These are phyloP conservation scores for Rutstroemia sp. DNA, from an alignment of 2,329 filamentous ascomycete species.

Conservation along the genomic window DNA sequence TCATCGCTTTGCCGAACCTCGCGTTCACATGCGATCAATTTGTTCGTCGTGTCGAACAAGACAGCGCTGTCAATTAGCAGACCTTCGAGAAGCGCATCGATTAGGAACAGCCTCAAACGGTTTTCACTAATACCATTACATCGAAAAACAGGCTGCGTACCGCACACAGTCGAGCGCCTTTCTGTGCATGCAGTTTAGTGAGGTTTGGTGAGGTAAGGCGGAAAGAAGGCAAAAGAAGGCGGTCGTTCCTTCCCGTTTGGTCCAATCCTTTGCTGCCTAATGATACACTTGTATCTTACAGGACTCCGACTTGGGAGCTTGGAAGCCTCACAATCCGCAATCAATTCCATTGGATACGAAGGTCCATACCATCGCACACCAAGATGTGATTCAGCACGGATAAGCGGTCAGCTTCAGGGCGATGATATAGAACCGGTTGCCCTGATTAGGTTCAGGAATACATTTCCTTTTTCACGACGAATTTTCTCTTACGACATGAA, in stretches of 20 bases:
- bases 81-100: neutral
- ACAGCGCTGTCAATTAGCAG: neutral
- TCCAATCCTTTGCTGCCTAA: slow-evolving; percentile 3
- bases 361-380: neutral
- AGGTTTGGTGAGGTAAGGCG: neutral
- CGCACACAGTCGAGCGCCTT: neutral
- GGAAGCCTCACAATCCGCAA: neutral
- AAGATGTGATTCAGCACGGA: neutral
- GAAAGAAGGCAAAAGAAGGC: neutral
- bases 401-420: neutral
- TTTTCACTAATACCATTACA: neutral
- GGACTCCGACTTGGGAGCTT: neutral
- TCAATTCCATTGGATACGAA: neutral
- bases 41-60: neutral
- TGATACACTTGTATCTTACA: neutral
- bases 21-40: neutral
- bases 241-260: neutral
- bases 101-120: neutral
- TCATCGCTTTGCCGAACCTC: neutral
- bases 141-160: neutral
- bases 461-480: neutral
- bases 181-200: neutral
- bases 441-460: slow-evolving; percentile 1
- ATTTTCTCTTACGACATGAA: neutral
- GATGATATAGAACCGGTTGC: slow-evolving; percentile 10